Evolutionary conservation across 306 rosid genomes (phyloP).

Genomic region (Quercus berberidifolia): DNA sequence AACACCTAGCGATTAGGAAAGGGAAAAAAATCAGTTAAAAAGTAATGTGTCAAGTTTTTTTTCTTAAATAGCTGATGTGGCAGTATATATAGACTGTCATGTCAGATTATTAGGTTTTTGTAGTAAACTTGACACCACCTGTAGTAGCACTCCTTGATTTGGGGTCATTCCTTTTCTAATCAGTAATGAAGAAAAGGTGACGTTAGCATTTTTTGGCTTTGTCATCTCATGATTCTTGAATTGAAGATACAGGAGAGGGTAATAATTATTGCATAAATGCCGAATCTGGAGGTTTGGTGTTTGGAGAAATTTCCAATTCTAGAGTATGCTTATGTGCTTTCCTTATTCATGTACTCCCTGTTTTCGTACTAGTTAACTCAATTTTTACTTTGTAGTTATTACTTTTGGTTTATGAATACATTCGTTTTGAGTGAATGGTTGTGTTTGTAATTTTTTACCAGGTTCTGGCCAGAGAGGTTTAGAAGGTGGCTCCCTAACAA

Average conservation of each 20-base stretch:
- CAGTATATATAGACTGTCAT: too few relatives aligned
- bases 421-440: constrained; percentile 10
- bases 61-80: too few relatives aligned
- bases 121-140: too few relatives aligned
- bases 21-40: too few relatives aligned
- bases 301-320: constrained; percentile 3
- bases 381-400: neutral
- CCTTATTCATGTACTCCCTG: neutral
- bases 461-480: constrained; percentile 85
- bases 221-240: neutral
- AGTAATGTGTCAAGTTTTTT: too few relatives aligned
- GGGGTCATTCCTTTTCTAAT: neutral
- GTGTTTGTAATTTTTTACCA: constrained; percentile 22
- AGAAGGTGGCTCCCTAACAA: constrained; percentile 69
- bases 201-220: neutral
- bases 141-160: too few relatives aligned
- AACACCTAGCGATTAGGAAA: too few relatives aligned
- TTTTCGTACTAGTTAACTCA: neutral
- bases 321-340: constrained; percentile 3
- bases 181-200: neutral
- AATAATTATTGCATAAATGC: neutral
- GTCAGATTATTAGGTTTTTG: too few relatives aligned
- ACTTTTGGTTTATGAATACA: neutral
- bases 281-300: neutral
- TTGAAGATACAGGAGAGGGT: neutral